Base-by-base conservation (phyloP, 2,329 filamentous ascomycete species). In the Ascochyta fabae region DNA sequence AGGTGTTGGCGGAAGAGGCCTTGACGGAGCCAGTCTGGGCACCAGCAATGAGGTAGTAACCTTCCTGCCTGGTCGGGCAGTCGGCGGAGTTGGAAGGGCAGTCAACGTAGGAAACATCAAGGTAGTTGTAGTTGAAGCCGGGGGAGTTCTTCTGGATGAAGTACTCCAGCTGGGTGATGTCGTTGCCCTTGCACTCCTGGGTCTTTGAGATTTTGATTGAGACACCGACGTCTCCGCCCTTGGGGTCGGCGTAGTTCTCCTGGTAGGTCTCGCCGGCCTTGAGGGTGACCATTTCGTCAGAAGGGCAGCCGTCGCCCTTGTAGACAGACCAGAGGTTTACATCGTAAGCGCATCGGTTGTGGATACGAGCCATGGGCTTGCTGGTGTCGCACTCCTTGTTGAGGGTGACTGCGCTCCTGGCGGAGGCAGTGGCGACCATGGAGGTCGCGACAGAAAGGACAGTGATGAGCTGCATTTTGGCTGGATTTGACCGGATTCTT, bases 151-250 rank as follows among this genome's bases (percentile, higher is more conserved):
- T 58, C 38, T 59, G 33, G 41, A 70, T 61, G 58, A 64, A 75
- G 69, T 78, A 78, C 59, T 78, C 75, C 39, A 77, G 57, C 51
- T 78, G 75, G 0, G 68, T 67, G 39, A 75, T 70, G 47, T 70
- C 64, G 52, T 48, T 53, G 13, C 60, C 61, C 38, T 66, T 69
- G 68, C 70, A 74, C 27, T 67, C 9, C 10, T 65, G 24, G 6
- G 52, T 58, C 62, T 74, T 75, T n/a, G 73, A 72, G 29, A 78
- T 51, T 66, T 78, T 78, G 64, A 78, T 69, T 4, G 76, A 78
- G 13, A 75, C 62, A 53, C 75, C 76, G 8, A 57, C 53, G 40
- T 60, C 56, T 33, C 46, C 58, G 26, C 62, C 56, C 27, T 35
- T 35, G 33, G 64, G 34, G 19, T 61, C 33, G 12, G 63, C 38